phyloP scores from a whole-genome alignment of 2,329 filamentous ascomycete species.

The Tothia fuscella region DNA sequence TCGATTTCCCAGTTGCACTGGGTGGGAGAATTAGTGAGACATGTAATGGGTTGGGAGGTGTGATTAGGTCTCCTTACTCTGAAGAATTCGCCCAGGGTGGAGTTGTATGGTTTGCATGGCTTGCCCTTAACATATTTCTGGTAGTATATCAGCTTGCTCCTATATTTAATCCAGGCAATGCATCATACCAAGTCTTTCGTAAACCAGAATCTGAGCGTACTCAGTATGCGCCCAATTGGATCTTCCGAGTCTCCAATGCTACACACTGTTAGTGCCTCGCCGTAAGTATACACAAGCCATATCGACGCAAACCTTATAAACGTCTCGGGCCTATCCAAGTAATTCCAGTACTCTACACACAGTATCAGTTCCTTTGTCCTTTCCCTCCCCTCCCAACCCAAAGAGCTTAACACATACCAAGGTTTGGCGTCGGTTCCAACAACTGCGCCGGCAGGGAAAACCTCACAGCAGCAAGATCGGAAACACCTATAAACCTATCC shows the following conservation, averaged over 20 bases:
- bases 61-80: constrained; percentile 46
- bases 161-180: background rate
- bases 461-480: constrained; percentile 88
- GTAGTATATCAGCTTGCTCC: constrained; percentile 14
- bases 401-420: constrained; percentile 39
- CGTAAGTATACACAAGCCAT: background rate
- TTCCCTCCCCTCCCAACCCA: background rate
- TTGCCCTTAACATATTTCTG: constrained; percentile 96
- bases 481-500: constrained; percentile 82
- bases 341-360: constrained; percentile 84
- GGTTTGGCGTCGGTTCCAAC: constrained; percentile 87
- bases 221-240: constrained; percentile 83
- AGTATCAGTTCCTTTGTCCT: constrained; percentile 11
- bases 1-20: constrained; percentile 93
- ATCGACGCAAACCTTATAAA: constrained; percentile 49
- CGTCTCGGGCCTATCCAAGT: constrained; percentile 86
- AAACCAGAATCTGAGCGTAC: constrained; percentile 93
- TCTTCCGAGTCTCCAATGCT: constrained; percentile 83
- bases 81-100: constrained; percentile 93
- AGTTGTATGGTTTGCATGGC: constrained; percentile 98
- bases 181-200: constrained; percentile 71
- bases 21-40: constrained; percentile 10
- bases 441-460: constrained; percentile 95
- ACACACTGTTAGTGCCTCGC: constrained; percentile 25
- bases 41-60: background rate